Evolutionary conservation across 495 filamentous ascomycete genomes (phyloP), one percentile per base, ranked within the genome.

Genomic region (Pyrenula massariospora): DNA sequence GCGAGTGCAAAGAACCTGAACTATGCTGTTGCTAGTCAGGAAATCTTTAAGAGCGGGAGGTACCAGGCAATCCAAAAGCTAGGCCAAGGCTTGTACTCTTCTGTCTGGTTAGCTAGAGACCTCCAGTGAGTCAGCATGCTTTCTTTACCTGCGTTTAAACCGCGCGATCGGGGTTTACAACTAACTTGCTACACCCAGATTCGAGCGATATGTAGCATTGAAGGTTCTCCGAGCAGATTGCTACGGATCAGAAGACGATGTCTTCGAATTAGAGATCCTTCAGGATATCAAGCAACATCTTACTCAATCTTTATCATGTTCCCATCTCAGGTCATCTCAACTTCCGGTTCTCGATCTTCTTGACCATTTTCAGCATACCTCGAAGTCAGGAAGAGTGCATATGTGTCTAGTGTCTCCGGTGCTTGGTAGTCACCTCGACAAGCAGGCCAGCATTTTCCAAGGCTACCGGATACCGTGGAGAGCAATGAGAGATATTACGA

Each of bases 401-500:
- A 19, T 65, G 0, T 63, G 60, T 56, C 61, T 75, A 36, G 65
- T 74, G 21, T 67, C 72, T 42, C 57, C 68, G 20, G 59, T 65
- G 22, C 60, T 71, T 57, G 66, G 68, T 49, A 63, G 68, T 31
- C 62, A 59, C 0, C 48, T 70, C 3, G 54, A 53, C 25, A 21
- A 2, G 19, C 56, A 57, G n/a, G 25, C 22, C 19, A n/a, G 10
- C 20, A 12, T 25, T 10, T 61, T 57, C 53, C 57, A 58, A 25
- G 19, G 53, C 20, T 36, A 48, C 22, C 51, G 51, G 25, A 58
- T 72, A 8, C 89, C 89, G 22, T 86, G 87, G 74, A 78, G 80
- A 25, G 78, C 91, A 12, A 84, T 92, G 59, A 91, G 90, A 70
- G 84, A 91, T 60, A 87, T 91, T 65, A 84, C 86, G 2, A 89